These are phyloP conservation scores for Camellia oleifera DNA, from an alignment of 179 eudicot species.

Conservation along the genomic window DNA sequence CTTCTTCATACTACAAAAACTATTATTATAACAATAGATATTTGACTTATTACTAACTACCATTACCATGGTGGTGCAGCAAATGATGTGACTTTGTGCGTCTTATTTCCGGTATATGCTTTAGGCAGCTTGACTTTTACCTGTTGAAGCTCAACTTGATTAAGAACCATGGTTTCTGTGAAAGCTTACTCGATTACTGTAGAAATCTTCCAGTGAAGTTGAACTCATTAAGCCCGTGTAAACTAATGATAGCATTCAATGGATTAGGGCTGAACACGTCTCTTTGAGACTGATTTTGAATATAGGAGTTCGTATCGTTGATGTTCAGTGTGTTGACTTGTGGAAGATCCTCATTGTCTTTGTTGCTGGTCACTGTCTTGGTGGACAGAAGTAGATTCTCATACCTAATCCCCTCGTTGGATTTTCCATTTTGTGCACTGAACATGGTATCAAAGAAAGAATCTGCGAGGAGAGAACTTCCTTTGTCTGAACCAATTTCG, in stretches of 20 bases:
- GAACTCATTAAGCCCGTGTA: conserved; percentile 15
- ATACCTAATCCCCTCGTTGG: neutral
- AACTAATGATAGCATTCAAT: conserved; percentile 13
- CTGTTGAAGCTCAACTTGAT: neutral
- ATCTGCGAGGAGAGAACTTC: neutral
- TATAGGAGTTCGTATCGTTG: conserved; percentile 6
- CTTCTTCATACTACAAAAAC: neutral
- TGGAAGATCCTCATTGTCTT: neutral
- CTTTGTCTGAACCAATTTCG: conserved; percentile 8
- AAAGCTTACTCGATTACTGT: conserved; percentile 7
- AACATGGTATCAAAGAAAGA: conserved; percentile 15
- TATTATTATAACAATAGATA: neutral
- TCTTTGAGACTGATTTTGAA: conserved; percentile 14
- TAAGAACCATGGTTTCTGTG: neutral
- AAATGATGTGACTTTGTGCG: neutral
- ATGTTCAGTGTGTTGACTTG: neutral
- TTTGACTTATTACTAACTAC: neutral
- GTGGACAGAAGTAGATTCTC: conserved; percentile 1
- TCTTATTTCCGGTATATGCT: neutral
- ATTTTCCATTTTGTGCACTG: conserved; percentile 2
- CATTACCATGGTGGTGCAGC: neutral
- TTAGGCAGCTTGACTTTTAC: neutral
- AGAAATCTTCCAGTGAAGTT: conserved; percentile 7
- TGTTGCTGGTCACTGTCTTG: neutral
- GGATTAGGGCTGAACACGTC: conserved; percentile 15